Evolutionary conservation across 495 filamentous ascomycete species (phyloP), one percentile per base, ranked within the genome.

Genomic region (Xylaria castorea): DNA sequence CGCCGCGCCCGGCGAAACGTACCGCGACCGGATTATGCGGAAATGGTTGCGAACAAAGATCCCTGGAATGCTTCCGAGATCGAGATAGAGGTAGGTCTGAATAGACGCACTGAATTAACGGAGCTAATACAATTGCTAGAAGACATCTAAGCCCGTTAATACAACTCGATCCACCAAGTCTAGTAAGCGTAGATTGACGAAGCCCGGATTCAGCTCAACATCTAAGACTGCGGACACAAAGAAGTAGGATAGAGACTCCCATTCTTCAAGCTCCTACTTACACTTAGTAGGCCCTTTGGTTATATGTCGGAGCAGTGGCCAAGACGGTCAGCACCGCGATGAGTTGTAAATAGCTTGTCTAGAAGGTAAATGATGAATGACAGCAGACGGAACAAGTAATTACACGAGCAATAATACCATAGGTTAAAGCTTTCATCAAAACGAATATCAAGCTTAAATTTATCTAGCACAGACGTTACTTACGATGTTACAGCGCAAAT

Each of bases 231-330:
- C 1, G 27, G 57, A 73, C 1, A 42, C 58, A 32, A 66, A 71
- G 32, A 72, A 72, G 70, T 72, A 72, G 1, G 62, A 18, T 20
- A 46, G 12, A 25, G 6, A 48, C n/a, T 18, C 63, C 27, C 30
- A n/a, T 2, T 8, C 25, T n/a, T 51, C 14, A 27, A 67, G 25
- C 51, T 38, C 16, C n/a, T 63, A 9, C 71, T 72, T 7, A 67
- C 48, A 74, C 65, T 55, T 71, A 20, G 1, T 60, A 80, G 78
- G 46, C 78, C 78, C 1, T 80, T 80, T 68, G 78, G 78, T 20
- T 80, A 78, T 66, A 75, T 72, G 25, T 78, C 74, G 14, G 78
- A 80, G 42, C 73, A 71, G 51, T 80, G 76, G 78, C 78, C 78
- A n/a, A 71, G 78, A 70, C 62, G 78, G 16, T 75, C 76, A 11